Evolutionary conservation across 2,329 filamentous ascomycete genomes (phyloP).

Genomic region (Ceratocystis ficicola): DNA sequence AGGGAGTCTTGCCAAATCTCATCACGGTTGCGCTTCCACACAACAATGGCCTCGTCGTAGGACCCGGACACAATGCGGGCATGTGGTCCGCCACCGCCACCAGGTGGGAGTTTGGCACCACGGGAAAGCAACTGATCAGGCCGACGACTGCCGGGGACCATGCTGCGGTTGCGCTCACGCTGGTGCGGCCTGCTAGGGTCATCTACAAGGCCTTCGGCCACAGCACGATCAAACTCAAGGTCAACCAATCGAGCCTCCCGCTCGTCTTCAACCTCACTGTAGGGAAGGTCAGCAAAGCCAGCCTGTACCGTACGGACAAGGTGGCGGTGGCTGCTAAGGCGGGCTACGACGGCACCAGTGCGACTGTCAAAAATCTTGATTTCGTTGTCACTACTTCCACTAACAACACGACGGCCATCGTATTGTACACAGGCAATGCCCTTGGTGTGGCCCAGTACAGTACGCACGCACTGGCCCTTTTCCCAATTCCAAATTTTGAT

Average conservation of each 20-base stretch:
- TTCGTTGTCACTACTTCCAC: conserved; percentile 89
- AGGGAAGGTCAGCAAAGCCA: conserved; percentile 78
- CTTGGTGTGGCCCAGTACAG: conserved; percentile 77
- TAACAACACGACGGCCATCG: conserved; percentile 84
- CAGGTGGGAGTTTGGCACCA: conserved; percentile 78
- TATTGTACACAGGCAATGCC: conserved; percentile 97
- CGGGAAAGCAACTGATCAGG: conserved; percentile 67
- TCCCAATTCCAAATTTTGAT: conserved; percentile 94
- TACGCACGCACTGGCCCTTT: conserved; percentile 61
- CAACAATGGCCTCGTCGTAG: conserved; percentile 89
- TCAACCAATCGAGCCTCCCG: conserved; percentile 63
- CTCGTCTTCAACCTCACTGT: conserved; percentile 62
- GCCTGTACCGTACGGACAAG: conserved; percentile 92
- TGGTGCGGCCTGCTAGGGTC: conserved; percentile 27
- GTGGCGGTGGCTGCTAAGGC: conserved; percentile 66
- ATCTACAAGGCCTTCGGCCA: conserved; percentile 40
- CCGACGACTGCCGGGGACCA: conserved; percentile 60
- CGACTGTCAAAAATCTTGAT: conserved; percentile 87
- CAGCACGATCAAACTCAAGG: conserved; percentile 53
- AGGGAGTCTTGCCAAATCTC: conserved; percentile 75
- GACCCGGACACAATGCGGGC: conserved; percentile 94
- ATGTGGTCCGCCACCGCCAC: conserved; percentile 78
- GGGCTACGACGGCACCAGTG: conserved; percentile 79
- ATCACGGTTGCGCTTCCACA: conserved; percentile 79
- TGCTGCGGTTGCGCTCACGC: conserved; percentile 32